phyloP scores from a whole-genome alignment of 2,329 filamentous ascomycete genomes.

The Neofusicoccum kwambonambiense region DNA sequence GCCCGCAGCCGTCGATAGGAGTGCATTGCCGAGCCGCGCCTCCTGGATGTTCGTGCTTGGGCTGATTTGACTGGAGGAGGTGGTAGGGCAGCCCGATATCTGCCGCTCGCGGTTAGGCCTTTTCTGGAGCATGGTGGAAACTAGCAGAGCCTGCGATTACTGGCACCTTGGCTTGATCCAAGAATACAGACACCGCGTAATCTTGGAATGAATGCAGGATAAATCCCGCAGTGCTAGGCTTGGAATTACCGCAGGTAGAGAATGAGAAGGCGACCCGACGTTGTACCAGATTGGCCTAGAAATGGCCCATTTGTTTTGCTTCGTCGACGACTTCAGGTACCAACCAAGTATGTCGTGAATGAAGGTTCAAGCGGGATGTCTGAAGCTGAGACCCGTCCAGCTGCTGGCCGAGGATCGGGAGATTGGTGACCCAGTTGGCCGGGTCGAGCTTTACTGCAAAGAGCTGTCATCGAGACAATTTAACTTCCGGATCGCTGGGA shows the following conservation, averaged over 20 bases:
- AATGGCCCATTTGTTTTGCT: background rate
- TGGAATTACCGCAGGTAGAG: background rate
- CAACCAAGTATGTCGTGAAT: background rate
- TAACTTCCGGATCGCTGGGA: background rate
- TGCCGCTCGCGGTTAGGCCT: background rate
- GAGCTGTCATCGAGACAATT: background rate
- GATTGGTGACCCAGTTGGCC: background rate
- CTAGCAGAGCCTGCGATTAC: background rate
- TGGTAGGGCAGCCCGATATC: background rate
- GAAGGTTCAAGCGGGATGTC: background rate
- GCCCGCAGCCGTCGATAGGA: constrained; percentile 11
- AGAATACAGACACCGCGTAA: background rate
- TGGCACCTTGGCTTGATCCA: background rate
- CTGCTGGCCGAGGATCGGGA: background rate
- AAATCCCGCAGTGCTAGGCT: background rate
- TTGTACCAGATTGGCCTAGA: background rate
- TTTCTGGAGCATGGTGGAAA: background rate
- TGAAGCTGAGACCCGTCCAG: background rate
- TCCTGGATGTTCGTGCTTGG: background rate
- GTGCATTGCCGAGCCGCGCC: constrained; percentile 7
- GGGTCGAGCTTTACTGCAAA: background rate
- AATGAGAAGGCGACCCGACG: background rate
- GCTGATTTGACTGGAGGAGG: background rate
- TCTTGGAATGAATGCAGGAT: background rate
- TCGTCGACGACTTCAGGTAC: background rate